These are phyloP conservation scores for Sugiyamaella qingdaonensis DNA, from an alignment of 805 yeast species.

Conservation along the genomic window DNA sequence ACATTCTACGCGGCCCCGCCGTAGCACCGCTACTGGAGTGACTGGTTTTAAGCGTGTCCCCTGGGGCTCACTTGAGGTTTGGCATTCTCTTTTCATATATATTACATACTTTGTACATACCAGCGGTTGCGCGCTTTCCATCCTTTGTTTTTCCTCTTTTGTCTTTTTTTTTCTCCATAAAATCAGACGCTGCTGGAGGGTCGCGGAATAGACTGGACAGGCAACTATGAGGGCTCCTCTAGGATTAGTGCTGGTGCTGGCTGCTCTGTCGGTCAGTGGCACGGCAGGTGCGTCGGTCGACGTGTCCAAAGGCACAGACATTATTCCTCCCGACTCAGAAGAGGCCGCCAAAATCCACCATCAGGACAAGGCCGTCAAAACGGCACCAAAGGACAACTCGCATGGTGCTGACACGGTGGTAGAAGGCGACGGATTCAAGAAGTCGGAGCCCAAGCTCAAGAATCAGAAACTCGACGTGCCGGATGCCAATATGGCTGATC, in stretches of 20 bases:
- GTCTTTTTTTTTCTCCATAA: background rate
- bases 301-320: conserved; percentile 24
- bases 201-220: background rate
- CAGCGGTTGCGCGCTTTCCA: background rate
- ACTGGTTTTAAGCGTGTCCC: background rate
- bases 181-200: no score
- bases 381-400: conserved; percentile 34
- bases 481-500: conserved; percentile 17
- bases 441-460: conserved; percentile 24
- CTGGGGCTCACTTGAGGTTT: background rate
- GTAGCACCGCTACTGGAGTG: background rate
- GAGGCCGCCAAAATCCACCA: conserved; percentile 24
- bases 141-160: background rate
- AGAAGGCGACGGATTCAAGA: conserved; percentile 29
- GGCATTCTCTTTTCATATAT: background rate
- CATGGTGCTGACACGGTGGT: conserved; percentile 15
- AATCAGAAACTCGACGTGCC: conserved; percentile 23
- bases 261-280: conserved; percentile 6
- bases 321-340: conserved; percentile 26
- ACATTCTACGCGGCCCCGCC: background rate
- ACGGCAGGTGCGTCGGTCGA: conserved; percentile 20
- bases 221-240: background rate
- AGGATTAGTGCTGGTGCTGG: background rate
- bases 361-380: conserved; percentile 30
- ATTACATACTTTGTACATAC: background rate